A percentile compares a stretch with the other conserved stretches of the same genome.
Conservation (phyloP, 345 rosid species). For the Excoecaria cochinchinensis region DNA sequence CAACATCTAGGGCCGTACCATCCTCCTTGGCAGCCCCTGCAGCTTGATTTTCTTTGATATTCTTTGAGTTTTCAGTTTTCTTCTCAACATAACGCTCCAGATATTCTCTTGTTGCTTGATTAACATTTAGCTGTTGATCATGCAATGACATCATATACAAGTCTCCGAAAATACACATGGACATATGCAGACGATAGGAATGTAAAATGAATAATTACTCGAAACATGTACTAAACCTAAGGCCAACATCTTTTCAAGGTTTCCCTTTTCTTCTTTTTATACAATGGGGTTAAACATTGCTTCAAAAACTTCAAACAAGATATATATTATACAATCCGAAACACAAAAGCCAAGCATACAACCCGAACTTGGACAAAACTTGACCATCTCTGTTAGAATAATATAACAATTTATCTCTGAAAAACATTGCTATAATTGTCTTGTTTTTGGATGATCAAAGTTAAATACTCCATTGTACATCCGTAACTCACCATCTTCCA, state of each 20-base stretch:
- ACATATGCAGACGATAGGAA: not conserved
- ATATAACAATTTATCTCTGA: not conserved
- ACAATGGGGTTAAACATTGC: not conserved
- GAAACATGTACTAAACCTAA: not conserved
- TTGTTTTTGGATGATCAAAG: not conserved
- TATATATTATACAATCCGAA: not conserved
- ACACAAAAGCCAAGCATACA: not conserved
- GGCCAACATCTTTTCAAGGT: not conserved
- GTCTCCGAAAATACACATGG: not conserved
- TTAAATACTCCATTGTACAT: not conserved
- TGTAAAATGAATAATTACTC: not conserved
- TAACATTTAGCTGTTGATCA: constrained; percentile 66
- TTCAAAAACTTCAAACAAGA: not conserved
- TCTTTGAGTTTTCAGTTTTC: constrained; percentile 68
- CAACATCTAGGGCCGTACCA: constrained; percentile 34
- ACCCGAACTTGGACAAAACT: not conserved
- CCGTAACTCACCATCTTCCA: not conserved
- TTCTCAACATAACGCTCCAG: constrained; percentile 73
- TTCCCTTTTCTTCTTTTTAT: not conserved
- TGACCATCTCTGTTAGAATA: not conserved
- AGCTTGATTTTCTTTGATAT: constrained; percentile 53
- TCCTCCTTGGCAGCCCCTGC: constrained; percentile 47
- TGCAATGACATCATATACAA: constrained; percentile 8
- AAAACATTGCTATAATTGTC: not conserved
- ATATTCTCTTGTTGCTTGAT: constrained; percentile 87